phyloP scores from a whole-genome alignment of 352 stramenopile species.

The Globisporangium heterothallicum region DNA sequence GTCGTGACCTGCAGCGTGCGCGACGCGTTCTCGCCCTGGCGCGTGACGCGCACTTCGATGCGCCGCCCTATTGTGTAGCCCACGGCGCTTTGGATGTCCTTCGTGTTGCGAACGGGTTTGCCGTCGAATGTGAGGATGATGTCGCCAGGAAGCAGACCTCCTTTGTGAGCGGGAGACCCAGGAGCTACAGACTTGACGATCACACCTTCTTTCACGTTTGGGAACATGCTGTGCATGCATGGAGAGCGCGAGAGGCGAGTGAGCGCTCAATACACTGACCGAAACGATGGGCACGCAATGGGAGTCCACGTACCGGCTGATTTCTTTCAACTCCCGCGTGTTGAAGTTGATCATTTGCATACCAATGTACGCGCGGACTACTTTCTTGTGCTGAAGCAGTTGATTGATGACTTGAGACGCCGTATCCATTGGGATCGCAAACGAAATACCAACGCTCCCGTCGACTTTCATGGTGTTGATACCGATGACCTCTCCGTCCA shows the following conservation, averaged over 20 bases:
- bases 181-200: conserved; percentile 78
- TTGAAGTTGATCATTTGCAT: conserved; percentile 91
- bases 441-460: conserved; percentile 86
- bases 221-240: conserved; percentile 38
- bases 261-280: too few relatives aligned
- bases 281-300: not conserved
- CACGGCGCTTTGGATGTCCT: conserved; percentile 65
- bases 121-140: conserved; percentile 75
- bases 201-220: conserved; percentile 71
- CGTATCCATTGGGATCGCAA: conserved; percentile 92
- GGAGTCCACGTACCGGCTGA: conserved; percentile 31
- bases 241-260: too few relatives aligned
- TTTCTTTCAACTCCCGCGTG: conserved; percentile 52
- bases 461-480: conserved; percentile 95
- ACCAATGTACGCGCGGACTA: conserved; percentile 88
- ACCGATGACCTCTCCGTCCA: conserved; percentile 91
- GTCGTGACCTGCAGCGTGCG: conserved; percentile 54
- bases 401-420: conserved; percentile 87
- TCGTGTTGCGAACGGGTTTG: conserved; percentile 63
- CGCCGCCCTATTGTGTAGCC: conserved; percentile 68
- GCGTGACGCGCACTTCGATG: conserved; percentile 62
- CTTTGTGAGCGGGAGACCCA: conserved; percentile 76
- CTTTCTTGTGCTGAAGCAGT: conserved; percentile 82
- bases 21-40: conserved; percentile 43
- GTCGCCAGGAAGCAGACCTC: conserved; percentile 63